Evolutionary conservation across 1,284 basidiomycete genomes (phyloP).

Genomic region (Cryptococcus sp.): DNA sequence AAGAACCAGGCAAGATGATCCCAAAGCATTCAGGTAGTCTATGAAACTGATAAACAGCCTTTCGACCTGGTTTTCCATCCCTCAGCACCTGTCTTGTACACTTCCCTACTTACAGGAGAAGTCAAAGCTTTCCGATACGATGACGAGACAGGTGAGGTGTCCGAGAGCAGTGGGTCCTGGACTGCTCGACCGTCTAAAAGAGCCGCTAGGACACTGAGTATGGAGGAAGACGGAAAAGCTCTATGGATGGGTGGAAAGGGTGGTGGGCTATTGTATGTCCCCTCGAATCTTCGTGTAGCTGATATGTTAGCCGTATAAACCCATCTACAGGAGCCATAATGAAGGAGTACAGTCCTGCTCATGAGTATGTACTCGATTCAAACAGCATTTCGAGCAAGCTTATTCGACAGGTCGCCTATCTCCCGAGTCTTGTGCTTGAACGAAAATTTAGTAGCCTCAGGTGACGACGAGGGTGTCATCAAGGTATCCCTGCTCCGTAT

Average conservation of each 20-base stretch:
- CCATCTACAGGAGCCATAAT: constrained; percentile 57
- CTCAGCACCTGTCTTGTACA: constrained; percentile 61
- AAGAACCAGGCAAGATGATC: constrained; percentile 37
- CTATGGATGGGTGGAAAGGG: constrained; percentile 81
- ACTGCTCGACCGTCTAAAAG: constrained; percentile 49
- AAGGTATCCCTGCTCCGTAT: constrained; percentile 58
- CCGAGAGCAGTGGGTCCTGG: constrained; percentile 28
- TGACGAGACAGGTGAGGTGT: constrained; percentile 54
- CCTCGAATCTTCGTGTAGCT: not conserved
- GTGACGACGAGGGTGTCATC: constrained; percentile 90
- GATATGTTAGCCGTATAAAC: constrained; percentile 33
- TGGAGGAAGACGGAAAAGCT: constrained; percentile 60
- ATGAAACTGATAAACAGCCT: constrained; percentile 54
- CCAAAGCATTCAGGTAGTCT: not conserved
- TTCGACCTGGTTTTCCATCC: constrained; percentile 90
- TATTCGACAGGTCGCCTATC: constrained; percentile 64
- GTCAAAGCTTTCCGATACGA: constrained; percentile 70
- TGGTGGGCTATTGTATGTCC: constrained; percentile 69
- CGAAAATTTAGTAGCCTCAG: constrained; percentile 69
- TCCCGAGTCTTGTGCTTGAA: constrained; percentile 71
- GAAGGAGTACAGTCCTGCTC: constrained; percentile 62
- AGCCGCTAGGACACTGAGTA: constrained; percentile 68
- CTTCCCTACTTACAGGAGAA: constrained; percentile 74
- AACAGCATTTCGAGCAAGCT: constrained; percentile 40
- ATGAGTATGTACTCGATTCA: constrained; percentile 61